Evolutionary conservation across 2,329 filamentous ascomycete species (phyloP), one percentile per base, ranked within the genome.

Genomic region (Apiospora aurea): DNA sequence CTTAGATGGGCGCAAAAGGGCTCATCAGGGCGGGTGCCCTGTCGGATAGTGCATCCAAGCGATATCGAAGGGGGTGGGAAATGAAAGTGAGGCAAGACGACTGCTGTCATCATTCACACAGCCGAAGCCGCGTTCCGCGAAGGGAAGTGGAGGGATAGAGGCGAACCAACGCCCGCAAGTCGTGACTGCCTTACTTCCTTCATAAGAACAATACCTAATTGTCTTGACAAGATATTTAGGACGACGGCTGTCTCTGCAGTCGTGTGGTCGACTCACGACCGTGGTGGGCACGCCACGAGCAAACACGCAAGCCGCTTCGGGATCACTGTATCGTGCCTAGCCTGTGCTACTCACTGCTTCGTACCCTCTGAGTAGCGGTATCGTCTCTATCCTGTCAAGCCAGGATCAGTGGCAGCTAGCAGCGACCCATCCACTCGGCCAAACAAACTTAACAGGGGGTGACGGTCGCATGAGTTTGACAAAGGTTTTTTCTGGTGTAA

Each of bases 401-500:
- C 46, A 47, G 46, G 46, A 47, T 47, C 46, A 47, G 46, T 47
- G 46, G 46, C 46, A 47, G 46, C 46, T 47, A 47, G 46, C 46
- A 47, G 46, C 46, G 46, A 47, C 46, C 46, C 46, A 47, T 47
- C 46, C 47, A 51, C 47, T 51, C 47, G 47, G 47, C 47, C 47
- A 51, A n/a, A 51, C 47, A 51, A n/a, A n/a, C 47, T 51, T 24
- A 51, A 51, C 13, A 24, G 47, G 47, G 24, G 47, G 11, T 14
- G 47, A 51, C 47, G n/a, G 47, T 51, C 47, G 47, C 47, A n/a
- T n/a, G n/a, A n/a, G n/a, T n/a, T n/a, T n/a, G n/a, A n/a, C n/a
- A n/a, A n/a, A n/a, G n/a, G n/a, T 24, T n/a, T n/a, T 51, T 51
- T 51, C 47, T 51, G n/a, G n/a, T 51, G n/a, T 51, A 51, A 51